Evolutionary conservation across 225 moss, liverwort and hornwort genomes (phyloP).

Genomic region (Polytrichum commune): DNA sequence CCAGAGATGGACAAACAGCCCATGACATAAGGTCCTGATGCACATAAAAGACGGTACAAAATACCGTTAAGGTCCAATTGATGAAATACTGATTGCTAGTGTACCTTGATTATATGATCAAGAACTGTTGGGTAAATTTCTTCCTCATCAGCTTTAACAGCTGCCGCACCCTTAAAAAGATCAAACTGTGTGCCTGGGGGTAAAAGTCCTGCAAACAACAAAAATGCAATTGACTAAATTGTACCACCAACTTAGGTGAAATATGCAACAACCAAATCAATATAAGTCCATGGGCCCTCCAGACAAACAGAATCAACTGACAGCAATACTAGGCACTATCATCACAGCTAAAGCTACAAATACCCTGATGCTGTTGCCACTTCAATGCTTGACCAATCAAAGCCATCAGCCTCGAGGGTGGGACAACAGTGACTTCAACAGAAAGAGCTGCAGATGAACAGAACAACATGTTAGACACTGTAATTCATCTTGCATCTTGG

Average conservation of each 20-base stretch:
- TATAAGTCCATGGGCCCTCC: neutral
- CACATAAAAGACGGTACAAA: neutral
- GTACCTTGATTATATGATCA: constrained; percentile 88
- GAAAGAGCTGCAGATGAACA: constrained; percentile 62
- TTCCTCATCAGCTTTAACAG: constrained; percentile 97
- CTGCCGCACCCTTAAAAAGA: constrained; percentile 97
- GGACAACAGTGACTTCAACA: constrained; percentile 95
- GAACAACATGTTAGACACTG: neutral
- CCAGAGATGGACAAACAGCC: neutral
- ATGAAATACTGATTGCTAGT: neutral
- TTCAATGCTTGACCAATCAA: constrained; percentile 96
- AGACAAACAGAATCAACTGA: neutral
- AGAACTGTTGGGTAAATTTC: constrained; percentile 86
- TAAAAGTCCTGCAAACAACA: constrained; percentile 65
- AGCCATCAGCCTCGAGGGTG: constrained; percentile 97
- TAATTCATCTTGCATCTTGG: too few species aligned
- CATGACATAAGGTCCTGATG: neutral
- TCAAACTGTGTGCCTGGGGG: constrained; percentile 98
- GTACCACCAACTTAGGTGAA: neutral
- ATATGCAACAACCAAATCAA: neutral
- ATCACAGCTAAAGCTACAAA: neutral
- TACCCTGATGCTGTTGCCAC: constrained; percentile 99
- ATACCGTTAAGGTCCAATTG: neutral
- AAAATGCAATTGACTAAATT: neutral
- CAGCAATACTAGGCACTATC: neutral